phyloP scores from a whole-genome alignment of 2,329 filamentous ascomycete species.

The Cylindrodendrum hubeiense region DNA sequence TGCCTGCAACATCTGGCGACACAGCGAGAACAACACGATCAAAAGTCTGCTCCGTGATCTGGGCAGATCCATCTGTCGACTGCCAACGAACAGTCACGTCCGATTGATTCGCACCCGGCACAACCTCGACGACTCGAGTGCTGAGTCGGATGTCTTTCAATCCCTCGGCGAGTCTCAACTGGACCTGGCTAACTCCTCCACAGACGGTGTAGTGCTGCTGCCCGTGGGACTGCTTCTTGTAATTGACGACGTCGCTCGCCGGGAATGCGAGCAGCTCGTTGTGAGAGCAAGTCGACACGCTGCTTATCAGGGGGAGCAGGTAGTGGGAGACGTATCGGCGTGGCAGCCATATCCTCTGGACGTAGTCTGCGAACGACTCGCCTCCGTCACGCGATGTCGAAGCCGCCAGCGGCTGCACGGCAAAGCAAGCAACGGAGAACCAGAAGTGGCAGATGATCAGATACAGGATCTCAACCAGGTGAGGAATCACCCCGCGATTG shows the following conservation, averaged over 20 bases:
- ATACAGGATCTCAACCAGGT: slow-evolving; percentile 58
- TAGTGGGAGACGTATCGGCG: slow-evolving; percentile 61
- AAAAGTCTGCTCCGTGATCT: slow-evolving; percentile 53
- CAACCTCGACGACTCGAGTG: slow-evolving; percentile 52
- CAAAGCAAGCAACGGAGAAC: slow-evolving; percentile 66
- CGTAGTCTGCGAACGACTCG: slow-evolving; percentile 64
- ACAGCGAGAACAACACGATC: slow-evolving; percentile 67
- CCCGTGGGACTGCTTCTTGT: slow-evolving; percentile 60
- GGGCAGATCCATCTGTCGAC: slow-evolving; percentile 24
- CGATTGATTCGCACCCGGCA: slow-evolving; percentile 33
- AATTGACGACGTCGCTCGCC: slow-evolving; percentile 64
- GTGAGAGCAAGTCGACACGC: slow-evolving; percentile 67
- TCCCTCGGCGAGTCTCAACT: slow-evolving; percentile 57
- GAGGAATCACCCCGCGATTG: slow-evolving; percentile 49
- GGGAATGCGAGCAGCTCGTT: slow-evolving; percentile 63
- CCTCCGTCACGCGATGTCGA: slow-evolving; percentile 4
- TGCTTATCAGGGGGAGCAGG: slow-evolving; percentile 66
- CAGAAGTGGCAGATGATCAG: slow-evolving; percentile 63
- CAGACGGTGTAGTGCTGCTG: slow-evolving; percentile 65
- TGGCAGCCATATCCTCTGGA: slow-evolving; percentile 63
- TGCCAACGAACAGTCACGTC: slow-evolving; percentile 52
- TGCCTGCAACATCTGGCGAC: slow-evolving; percentile 64
- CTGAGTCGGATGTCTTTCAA: slow-evolving; percentile 55
- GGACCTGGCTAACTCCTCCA: slow-evolving; percentile 62
- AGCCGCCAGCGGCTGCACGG: slow-evolving; percentile 51